Conservation (phyloP, 164 flowering plant species). For the Berberis vulgaris region DNA sequence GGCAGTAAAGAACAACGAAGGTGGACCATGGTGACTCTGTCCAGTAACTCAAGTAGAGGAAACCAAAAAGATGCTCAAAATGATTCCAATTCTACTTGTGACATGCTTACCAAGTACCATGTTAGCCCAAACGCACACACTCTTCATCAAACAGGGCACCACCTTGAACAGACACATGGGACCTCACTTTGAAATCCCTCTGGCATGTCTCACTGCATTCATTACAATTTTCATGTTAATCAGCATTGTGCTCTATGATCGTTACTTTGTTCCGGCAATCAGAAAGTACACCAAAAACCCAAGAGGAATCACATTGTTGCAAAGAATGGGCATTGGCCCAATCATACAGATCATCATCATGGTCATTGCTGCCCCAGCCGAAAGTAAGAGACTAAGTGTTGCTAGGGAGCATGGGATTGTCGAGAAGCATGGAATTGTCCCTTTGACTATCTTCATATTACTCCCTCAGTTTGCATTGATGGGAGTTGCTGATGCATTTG, state of each 20-base stretch:
- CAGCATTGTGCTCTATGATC: conserved; percentile 41
- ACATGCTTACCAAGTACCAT: conserved; percentile 43
- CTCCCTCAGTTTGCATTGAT: conserved; percentile 19
- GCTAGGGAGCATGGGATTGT: conserved; percentile 10
- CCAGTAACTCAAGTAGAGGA: conserved; percentile 12
- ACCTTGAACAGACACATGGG: conserved; percentile 29
- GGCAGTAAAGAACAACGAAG: conserved; percentile 2
- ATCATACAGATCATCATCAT: conserved; percentile 33
- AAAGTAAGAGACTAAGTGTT: conserved; percentile 28
- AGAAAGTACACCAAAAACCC: conserved; percentile 35
- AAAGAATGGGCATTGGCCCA: conserved; percentile 59
- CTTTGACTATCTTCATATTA: conserved; percentile 15
- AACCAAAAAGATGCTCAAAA: conserved; percentile 8
- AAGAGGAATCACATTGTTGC: conserved; percentile 52
- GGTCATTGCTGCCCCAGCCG: conserved; percentile 45
- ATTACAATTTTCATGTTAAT: conserved; percentile 43
- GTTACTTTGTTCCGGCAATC: conserved; percentile 29
- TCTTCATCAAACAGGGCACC: conserved; percentile 54
- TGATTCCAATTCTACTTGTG: conserved; percentile 15
- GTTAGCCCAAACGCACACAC: conserved; percentile 42
- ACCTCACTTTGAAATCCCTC: conserved; percentile 32
- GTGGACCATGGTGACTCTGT: conserved; percentile 6
- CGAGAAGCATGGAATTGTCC: conserved; percentile 4
- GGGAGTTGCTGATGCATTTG: conserved; percentile 22
- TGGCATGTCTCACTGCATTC: conserved; percentile 36